A percentile compares a stretch with the other conserved stretches of the same genome.
Evolutionary conservation across 805 yeast genomes (phyloP).

Genomic region (Yamadazyma paraphyllophila): DNA sequence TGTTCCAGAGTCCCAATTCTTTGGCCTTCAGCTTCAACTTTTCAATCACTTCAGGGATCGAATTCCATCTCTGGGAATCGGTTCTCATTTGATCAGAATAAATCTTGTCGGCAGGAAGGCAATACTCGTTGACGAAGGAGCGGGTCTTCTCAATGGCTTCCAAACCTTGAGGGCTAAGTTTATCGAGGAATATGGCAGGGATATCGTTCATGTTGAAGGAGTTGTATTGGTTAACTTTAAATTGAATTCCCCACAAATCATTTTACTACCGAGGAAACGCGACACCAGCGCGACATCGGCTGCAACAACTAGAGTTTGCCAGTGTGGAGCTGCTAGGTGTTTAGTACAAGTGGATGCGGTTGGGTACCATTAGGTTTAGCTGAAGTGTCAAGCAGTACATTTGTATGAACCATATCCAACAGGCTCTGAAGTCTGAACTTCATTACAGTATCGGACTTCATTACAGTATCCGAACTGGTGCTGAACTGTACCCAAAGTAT

Average conservation of each 20-base stretch:
- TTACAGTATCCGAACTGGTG: too few relatives aligned
- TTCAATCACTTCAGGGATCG: conserved; percentile 47
- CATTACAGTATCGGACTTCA: too few relatives aligned
- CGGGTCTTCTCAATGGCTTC: conserved; percentile 41
- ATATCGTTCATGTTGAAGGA: conserved; percentile 25
- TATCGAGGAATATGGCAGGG: conserved; percentile 39
- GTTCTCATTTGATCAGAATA: conserved; percentile 39
- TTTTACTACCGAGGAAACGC: too few relatives aligned
- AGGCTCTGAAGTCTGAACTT: too few relatives aligned
- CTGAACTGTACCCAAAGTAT: too few relatives aligned
- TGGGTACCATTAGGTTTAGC: too few relatives aligned
- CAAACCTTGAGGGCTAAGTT: conserved; percentile 34
- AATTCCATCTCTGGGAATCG: conserved; percentile 44
- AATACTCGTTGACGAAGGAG: conserved; percentile 54
- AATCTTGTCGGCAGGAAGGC: conserved; percentile 54
- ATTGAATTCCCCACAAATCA: background rate
- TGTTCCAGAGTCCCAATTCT: conserved; percentile 56
- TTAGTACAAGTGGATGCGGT: too few relatives aligned
- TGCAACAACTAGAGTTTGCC: too few relatives aligned
- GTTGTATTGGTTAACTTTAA: background rate
- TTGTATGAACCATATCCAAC: too few relatives aligned
- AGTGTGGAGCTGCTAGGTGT: too few relatives aligned
- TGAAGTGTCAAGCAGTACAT: too few relatives aligned
- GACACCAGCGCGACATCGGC: too few relatives aligned
- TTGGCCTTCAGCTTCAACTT: conserved; percentile 53